phyloP scores from a whole-genome alignment of 1,139 yeast species.

The Pichia sorboxylosa region DNA sequence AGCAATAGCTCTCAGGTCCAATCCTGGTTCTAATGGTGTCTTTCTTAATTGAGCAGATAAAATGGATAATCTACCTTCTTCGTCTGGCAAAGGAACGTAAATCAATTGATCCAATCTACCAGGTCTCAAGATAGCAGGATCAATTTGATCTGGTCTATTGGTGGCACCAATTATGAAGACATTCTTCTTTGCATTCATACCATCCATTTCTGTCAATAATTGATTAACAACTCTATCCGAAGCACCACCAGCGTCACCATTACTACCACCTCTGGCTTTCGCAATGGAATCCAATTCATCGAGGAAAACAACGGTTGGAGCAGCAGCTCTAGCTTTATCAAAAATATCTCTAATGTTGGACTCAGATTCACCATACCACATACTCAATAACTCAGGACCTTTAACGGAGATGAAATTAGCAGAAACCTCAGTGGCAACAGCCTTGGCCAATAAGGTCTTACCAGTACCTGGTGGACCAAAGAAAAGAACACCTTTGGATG shows the following conservation, averaged over 20 bases:
- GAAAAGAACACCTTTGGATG: conserved; percentile 95
- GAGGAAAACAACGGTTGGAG: conserved; percentile 93
- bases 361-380: conserved; percentile 99
- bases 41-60: conserved; percentile 93
- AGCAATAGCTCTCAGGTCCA: conserved; percentile 80
- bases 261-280: conserved; percentile 88
- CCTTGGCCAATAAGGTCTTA: conserved; percentile 93
- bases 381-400: conserved; percentile 93
- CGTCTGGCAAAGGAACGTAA: conserved; percentile 97
- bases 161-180: conserved; percentile 99
- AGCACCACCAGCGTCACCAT: conserved; percentile 97
- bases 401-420: conserved; percentile 94
- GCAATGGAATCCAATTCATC: conserved; percentile 98
- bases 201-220: conserved; percentile 97
- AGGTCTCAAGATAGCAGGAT: conserved; percentile 96
- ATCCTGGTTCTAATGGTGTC: conserved; percentile 96
- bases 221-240: conserved; percentile 97
- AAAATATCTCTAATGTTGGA: conserved; percentile 94
- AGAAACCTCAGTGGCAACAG: conserved; percentile 95
- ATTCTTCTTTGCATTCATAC: conserved; percentile 98
- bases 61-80: conserved; percentile 83
- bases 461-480: conserved; percentile 99
- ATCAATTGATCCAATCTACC: conserved; percentile 98
- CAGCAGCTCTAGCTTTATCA: conserved; percentile 98
- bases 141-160: conserved; percentile 97